Conservation (phyloP, 345 rosid species). For the Pistacia atlantica region DNA sequence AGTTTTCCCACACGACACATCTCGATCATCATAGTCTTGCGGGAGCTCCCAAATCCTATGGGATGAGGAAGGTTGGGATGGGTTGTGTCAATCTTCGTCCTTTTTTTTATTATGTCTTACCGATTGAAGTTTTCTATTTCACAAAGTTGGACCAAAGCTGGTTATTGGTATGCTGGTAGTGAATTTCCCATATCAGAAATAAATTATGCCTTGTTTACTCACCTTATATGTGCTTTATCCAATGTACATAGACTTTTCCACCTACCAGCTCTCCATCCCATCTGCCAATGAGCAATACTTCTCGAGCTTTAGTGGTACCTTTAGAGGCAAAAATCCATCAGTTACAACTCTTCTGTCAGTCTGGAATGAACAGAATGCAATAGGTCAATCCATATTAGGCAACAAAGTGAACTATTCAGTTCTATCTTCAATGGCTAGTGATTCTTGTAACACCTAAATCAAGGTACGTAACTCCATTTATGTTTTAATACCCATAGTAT, state of each 20-base stretch:
- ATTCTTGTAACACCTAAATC: not conserved
- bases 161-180: not conserved
- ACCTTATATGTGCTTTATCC: conserved; percentile 22
- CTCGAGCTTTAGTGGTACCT: conserved; percentile 16
- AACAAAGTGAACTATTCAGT: conserved; percentile 19
- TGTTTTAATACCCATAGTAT: too few relatives aligned
- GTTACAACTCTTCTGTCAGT: conserved; percentile 23
- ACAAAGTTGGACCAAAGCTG: conserved; percentile 23
- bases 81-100: too few relatives aligned
- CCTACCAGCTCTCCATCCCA: conserved; percentile 15
- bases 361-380: conserved; percentile 14
- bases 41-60: too few relatives aligned
- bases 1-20: too few relatives aligned
- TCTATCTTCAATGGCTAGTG: conserved; percentile 27
- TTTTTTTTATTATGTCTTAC: not conserved
- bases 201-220: conserved; percentile 21
- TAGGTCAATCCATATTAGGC: conserved; percentile 2
- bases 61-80: too few relatives aligned
- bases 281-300: not conserved
- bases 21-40: too few relatives aligned
- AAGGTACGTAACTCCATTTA: too few relatives aligned
- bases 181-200: conserved; percentile 13
- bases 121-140: not conserved
- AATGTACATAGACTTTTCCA: not conserved
- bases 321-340: conserved; percentile 22